Conservation (phyloP, 164 flowering plant genomes). For the Chimonanthus praecox region DNA sequence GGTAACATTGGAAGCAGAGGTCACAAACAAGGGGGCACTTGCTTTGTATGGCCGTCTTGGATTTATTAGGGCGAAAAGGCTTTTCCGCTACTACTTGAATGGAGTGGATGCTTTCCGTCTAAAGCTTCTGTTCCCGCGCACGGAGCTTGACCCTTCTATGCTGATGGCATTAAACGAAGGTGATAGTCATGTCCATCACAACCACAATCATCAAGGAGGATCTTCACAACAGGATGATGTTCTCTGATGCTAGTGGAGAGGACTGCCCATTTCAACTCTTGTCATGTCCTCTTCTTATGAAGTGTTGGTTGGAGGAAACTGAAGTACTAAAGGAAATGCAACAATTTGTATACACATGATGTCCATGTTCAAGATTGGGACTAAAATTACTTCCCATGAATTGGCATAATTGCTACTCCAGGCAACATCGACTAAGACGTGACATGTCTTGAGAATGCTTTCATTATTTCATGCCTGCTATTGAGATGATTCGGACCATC, state of each 20-base stretch:
- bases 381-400: too few species aligned
- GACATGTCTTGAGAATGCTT: too few species aligned
- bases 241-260: not conserved
- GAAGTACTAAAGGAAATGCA: too few species aligned
- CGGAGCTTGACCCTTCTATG: conserved; percentile 25
- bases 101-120: conserved; percentile 96
- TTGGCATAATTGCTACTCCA: too few species aligned
- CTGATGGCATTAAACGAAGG: not conserved
- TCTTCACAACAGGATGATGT: conserved; percentile 5
- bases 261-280: too few species aligned
- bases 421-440: too few species aligned
- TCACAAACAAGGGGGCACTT: conserved; percentile 95
- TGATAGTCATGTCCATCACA: conserved; percentile 4
- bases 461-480: too few species aligned
- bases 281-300: too few species aligned
- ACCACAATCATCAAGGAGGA: conserved; percentile 6
- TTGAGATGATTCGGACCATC: too few species aligned
- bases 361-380: too few species aligned
- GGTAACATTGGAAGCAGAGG: conserved; percentile 99
- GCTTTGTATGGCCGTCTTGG: conserved; percentile 96
- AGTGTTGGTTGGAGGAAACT: too few species aligned
- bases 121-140: conserved; percentile 74
- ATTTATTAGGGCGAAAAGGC: conserved; percentile 93
- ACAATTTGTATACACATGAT: too few species aligned
- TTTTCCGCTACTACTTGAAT: conserved; percentile 89